These are phyloP conservation scores for Aureobasidium sp. DNA, from an alignment of 2,329 filamentous ascomycete genomes.

Conservation along the genomic window DNA sequence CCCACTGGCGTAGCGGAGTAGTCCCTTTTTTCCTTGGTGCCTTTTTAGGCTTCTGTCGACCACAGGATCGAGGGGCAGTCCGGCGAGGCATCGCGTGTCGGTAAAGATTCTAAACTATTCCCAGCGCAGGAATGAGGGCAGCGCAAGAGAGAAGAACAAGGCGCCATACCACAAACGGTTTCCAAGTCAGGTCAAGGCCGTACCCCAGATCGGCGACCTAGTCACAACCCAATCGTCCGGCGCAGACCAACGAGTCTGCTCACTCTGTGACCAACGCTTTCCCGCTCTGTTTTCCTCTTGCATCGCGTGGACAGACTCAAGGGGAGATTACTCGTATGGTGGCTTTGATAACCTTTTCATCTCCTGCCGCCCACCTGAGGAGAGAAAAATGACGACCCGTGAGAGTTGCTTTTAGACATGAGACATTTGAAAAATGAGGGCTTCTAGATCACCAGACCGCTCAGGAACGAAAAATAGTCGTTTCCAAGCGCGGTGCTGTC, in stretches of 20 bases:
- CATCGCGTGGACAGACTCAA: neutral
- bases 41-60: constrained; percentile 13
- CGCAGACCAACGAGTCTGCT: neutral
- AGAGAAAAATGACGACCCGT: neutral
- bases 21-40: neutral
- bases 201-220: constrained; percentile 4
- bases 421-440: neutral
- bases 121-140: neutral
- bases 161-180: constrained; percentile 7
- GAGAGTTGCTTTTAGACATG: neutral
- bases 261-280: constrained; percentile 5
- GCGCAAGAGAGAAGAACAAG: neutral
- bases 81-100: neutral
- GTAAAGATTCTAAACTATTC: neutral
- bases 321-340: neutral
- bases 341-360: neutral
- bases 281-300: neutral
- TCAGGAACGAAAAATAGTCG: neutral
- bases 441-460: neutral
- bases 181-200: neutral
- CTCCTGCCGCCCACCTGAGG: neutral
- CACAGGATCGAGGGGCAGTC: neutral
- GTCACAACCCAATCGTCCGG: neutral
- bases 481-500: neutral
- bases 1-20: neutral